Evolutionary conservation across 2,329 filamentous ascomycete species (phyloP).

Genomic region (Herpotrichia juniperi): DNA sequence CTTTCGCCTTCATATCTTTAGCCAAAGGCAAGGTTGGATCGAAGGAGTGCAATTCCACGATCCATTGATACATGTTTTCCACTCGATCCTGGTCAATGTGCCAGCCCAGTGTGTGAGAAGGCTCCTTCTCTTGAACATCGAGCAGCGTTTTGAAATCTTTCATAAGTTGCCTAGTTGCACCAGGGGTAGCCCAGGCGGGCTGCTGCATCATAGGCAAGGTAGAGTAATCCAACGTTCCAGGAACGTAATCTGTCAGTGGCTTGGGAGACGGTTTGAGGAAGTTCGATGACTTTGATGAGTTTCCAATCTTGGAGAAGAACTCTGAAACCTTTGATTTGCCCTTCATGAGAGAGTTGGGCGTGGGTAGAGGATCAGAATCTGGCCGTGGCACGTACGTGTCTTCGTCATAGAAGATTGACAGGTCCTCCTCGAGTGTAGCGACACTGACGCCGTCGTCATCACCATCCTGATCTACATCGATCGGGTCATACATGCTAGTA

Average conservation of each 20-base stretch:
- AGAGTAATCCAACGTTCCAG: conserved; percentile 67
- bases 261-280: conserved; percentile 21
- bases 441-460: conserved; percentile 54
- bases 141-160: conserved; percentile 69
- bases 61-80: conserved; percentile 86
- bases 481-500: conserved; percentile 41
- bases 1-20: conserved; percentile 70
- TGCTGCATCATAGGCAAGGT: conserved; percentile 68
- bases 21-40: conserved; percentile 71
- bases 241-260: conserved; percentile 65
- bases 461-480: conserved; percentile 40
- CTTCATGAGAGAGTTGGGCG: conserved; percentile 33
- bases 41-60: conserved; percentile 87
- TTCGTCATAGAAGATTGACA: conserved; percentile 46
- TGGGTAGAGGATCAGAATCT: conserved; percentile 22
- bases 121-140: conserved; percentile 66
- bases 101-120: conserved; percentile 77
- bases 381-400: conserved; percentile 14
- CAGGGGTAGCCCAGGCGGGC: conserved; percentile 68
- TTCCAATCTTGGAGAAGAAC: conserved; percentile 31
- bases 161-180: conserved; percentile 67
- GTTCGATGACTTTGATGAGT: conserved; percentile 9
- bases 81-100: conserved; percentile 73
- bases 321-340: conserved; percentile 30
- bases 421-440: conserved; percentile 57